Evolutionary conservation across 768 basidiomycete species (phyloP), one percentile per base, ranked within the genome.

Genomic region (Crassisporium funariophilum): DNA sequence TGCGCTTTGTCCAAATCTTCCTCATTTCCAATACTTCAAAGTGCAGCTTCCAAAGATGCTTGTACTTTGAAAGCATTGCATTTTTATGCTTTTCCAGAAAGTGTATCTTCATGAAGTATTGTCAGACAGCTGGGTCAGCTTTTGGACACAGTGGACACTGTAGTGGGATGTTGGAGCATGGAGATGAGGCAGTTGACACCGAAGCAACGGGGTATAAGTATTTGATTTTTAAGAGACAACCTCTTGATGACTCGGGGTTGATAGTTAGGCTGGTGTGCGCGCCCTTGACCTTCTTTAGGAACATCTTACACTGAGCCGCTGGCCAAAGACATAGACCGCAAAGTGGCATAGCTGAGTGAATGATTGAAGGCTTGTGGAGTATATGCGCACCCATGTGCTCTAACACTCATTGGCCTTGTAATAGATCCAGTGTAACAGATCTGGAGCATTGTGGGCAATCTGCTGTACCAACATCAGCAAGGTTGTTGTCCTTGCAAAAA

Each of bases 331-430:
- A 60, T 2, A 60, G 27, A 1, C 59, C 56, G 22, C 59, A 29
- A 11, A 58, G 5, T 50, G 59, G 23, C 55, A 41, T 0, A 35
- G n/a, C n/a, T n/a, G 13, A 2, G 11, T 15, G 15, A 11, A 31
- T 6, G 6, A 58, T 10, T 0, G 12, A 23, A 12, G 8, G 2
- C 20, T 58, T 50, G 27, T 52, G 36, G 0, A 60, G 41, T 20
- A 60, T 54, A 34, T 60, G 59, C 8, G 41, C 41, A n/a, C 52
- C 54, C 5, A 58, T 51, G 24, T 60, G 56, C 13, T 47, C 35
- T 2, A 60, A 50, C 16, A 46, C 19, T 10, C 13, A 47, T 35
- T 54, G 59, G 20, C 33, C 38, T 15, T 42, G 40, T 4, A 31
- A 11, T 5, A 36, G 46, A 29, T 54, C 44, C 0, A 54, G 42